These are phyloP conservation scores for Pisolithus microcarpus DNA, from an alignment of 768 basidiomycete genomes.

Conservation along the genomic window DNA sequence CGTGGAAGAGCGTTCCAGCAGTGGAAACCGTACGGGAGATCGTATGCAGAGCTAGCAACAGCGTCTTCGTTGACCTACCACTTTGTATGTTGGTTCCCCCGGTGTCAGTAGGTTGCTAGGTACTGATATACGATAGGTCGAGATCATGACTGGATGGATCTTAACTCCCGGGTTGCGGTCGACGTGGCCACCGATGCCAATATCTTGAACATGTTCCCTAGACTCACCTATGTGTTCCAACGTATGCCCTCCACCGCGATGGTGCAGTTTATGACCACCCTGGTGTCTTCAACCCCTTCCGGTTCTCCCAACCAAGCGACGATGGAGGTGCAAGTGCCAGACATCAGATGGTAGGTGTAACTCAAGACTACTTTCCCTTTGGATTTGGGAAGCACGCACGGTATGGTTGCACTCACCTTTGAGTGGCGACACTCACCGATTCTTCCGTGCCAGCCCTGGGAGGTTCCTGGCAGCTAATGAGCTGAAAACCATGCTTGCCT, in stretches of 20 bases:
- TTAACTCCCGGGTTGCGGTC: slow-evolving; percentile 26
- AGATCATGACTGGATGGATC: slow-evolving; percentile 28
- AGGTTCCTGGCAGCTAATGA: slow-evolving; percentile 36
- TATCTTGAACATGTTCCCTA: slow-evolving; percentile 26
- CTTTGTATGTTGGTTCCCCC: slow-evolving; percentile 27
- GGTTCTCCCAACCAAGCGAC: slow-evolving; percentile 36
- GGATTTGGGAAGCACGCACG: slow-evolving; percentile 28
- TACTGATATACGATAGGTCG: slow-evolving; percentile 25
- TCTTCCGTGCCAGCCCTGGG: slow-evolving; percentile 24
- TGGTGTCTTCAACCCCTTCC: slow-evolving; percentile 39
- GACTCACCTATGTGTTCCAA: too few relatives aligned
- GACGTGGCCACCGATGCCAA: slow-evolving; percentile 16
- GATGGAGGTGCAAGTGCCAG: slow-evolving; percentile 24
- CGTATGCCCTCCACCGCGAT: slow-evolving; percentile 14
- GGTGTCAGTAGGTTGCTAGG: not conserved
- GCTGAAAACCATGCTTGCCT: slow-evolving; percentile 32
- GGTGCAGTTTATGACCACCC: slow-evolving; percentile 26
- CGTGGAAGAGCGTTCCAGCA: slow-evolving; percentile 32
- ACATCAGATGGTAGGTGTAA: slow-evolving; percentile 30
- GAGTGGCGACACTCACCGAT: not conserved
- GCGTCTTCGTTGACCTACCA: slow-evolving; percentile 44
- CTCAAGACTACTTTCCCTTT: too few relatives aligned
- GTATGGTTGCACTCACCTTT: slow-evolving; percentile 6
- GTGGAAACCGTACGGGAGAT: slow-evolving; percentile 25
- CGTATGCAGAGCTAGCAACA: slow-evolving; percentile 36